Evolutionary conservation across 140 eudicot species (phyloP), one percentile per base, ranked within the genome.

Genomic region (Cichorium intybus): DNA sequence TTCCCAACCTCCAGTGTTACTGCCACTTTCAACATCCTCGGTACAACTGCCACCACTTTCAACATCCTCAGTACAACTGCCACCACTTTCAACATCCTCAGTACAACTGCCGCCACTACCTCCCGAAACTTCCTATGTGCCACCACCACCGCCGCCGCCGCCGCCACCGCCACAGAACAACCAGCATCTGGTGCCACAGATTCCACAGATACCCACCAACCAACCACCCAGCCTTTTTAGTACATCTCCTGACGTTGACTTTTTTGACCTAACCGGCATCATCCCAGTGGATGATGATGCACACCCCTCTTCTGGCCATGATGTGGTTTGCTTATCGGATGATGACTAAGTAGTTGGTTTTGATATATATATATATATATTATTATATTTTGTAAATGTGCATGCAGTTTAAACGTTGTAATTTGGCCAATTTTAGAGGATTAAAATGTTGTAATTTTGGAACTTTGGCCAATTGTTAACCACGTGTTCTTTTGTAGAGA

Each of bases 311-410:
- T 10, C 67, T 47, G 62, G 54, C 9, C 60, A 18, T 50, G 79
- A 69, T 23, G 27, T 84, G n/a, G 87, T 88, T 78, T 85, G 80
- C 66, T 77, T 88, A 58, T 87, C 95, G 0, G 94, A 88, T 70
- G 96, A 88, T 54, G 94, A 88, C 60, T 87, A 64, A 75, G 65
- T 24, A 24, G 20, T 43, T 14, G 60, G 56, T 26, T 7, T 24
- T 8, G 21, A 9, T 31, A 21, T 14, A 21, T 50, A 22, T 24
- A 15, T 31, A 9, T 31, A 21, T 14, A 21, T 50, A 22, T n/a
- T n/a, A n/a, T n/a, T 20, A 64, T 20, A 18, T 34, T 51, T 31
- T 63, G 47, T 60, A 26, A 63, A 63, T 41, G 71, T 63, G 60
- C 12, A 20, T 31, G 33, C 48, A 4, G 41, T 70, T 31, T 55